Evolutionary conservation across 2,329 filamentous ascomycete genomes (phyloP).

Genomic region (Thielaviopsis populi): DNA sequence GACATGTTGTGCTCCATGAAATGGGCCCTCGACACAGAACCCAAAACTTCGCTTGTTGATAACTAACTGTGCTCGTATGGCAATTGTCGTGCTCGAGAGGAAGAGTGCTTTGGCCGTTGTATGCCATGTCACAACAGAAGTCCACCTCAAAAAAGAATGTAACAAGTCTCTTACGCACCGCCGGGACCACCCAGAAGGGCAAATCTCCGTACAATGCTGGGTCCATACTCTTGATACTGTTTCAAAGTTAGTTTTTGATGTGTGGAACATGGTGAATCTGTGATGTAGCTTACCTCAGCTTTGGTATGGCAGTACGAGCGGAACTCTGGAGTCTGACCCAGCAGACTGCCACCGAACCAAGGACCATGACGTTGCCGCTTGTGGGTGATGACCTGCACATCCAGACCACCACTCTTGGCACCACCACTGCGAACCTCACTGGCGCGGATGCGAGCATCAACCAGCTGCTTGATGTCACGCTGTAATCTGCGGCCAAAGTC

Average conservation of each 20-base stretch:
- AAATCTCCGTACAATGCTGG: constrained; percentile 88
- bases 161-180: constrained; percentile 41
- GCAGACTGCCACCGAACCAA: constrained; percentile 93
- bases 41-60: not conserved
- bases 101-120: not conserved
- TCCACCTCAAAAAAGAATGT: not conserved
- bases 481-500: constrained; percentile 94
- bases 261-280: constrained; percentile 4
- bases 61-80: not conserved
- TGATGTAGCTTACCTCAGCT: constrained; percentile 38
- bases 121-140: not conserved
- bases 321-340: constrained; percentile 97
- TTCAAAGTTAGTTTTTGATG: constrained; percentile 18
- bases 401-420: constrained; percentile 81
- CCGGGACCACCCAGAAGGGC: constrained; percentile 85
- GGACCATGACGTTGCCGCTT: constrained; percentile 94
- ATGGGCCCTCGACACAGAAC: not conserved
- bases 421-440: constrained; percentile 86
- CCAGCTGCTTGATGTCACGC: constrained; percentile 89
- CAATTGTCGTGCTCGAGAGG: not conserved
- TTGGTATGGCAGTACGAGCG: constrained; percentile 97
- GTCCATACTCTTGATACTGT: constrained; percentile 88
- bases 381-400: constrained; percentile 94
- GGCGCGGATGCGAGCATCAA: constrained; percentile 81
- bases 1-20: not conserved